Evolutionary conservation across 169 alveolate species (phyloP).

Genomic region (Eimeria acervulina): DNA sequence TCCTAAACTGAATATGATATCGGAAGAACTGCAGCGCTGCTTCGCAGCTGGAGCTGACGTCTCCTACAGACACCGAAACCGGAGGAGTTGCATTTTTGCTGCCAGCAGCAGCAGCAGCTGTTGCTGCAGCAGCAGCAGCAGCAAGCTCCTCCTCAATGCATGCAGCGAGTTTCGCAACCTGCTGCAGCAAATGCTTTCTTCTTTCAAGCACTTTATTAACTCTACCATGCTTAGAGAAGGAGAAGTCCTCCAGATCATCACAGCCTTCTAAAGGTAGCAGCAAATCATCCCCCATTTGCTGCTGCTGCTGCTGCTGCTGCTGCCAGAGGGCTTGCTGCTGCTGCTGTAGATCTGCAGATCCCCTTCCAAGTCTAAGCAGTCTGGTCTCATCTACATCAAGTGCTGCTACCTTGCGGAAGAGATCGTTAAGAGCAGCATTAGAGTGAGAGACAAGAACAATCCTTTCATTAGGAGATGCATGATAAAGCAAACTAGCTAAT

Average conservation of each 20-base stretch:
- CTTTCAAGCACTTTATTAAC: slow-evolving; percentile 91
- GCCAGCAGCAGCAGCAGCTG: background rate
- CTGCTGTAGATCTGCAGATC: slow-evolving; percentile 91
- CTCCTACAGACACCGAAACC: slow-evolving; percentile 60
- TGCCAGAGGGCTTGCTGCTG: too few species aligned
- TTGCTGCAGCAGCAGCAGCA: too few species aligned
- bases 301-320: too few species aligned
- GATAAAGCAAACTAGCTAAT: slow-evolving; percentile 94
- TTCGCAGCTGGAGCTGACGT: slow-evolving; percentile 83
- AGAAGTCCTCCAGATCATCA: slow-evolving; percentile 57
- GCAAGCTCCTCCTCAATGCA: background rate
- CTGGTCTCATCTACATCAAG: slow-evolving; percentile 95
- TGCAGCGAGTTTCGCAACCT: slow-evolving; percentile 73
- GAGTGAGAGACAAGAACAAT: slow-evolving; percentile 90
- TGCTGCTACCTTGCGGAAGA: slow-evolving; percentile 93
- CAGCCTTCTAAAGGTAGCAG: slow-evolving; percentile 48
- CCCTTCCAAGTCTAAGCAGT: slow-evolving; percentile 95
- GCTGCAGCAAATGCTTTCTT: slow-evolving; percentile 72
- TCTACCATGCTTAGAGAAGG: slow-evolving; percentile 94
- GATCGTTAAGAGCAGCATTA: slow-evolving; percentile 94
- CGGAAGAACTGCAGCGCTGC: slow-evolving; percentile 80
- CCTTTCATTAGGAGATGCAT: slow-evolving; percentile 93
- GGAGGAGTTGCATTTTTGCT: slow-evolving; percentile 35
- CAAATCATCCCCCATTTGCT: slow-evolving; percentile 70
- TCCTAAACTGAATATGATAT: slow-evolving; percentile 74